Evolutionary conservation across 352 stramenopile species (phyloP).

Genomic region (Phytophthora brassicae): DNA sequence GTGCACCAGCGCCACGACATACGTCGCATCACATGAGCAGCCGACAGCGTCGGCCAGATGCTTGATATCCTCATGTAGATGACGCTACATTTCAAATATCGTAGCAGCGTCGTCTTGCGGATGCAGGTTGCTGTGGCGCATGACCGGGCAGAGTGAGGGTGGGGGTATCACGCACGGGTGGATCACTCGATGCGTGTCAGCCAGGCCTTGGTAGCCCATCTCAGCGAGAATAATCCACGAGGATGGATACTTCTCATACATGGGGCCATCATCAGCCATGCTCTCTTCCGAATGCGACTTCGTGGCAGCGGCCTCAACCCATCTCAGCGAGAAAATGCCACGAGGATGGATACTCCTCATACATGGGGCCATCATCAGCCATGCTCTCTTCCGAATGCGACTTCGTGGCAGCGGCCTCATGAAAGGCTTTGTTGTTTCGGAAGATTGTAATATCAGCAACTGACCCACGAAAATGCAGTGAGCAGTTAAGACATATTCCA

Average conservation of each 20-base stretch:
- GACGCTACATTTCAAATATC: too few species aligned
- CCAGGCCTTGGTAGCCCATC: neutral
- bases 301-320: neutral
- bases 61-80: too few species aligned
- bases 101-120: too few species aligned
- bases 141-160: too few species aligned
- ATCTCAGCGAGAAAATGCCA: too few species aligned
- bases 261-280: neutral
- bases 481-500: conserved; percentile 1
- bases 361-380: neutral
- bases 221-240: conserved; percentile 1
- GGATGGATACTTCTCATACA: neutral
- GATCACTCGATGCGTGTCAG: neutral
- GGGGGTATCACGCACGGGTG: too few species aligned
- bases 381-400: neutral
- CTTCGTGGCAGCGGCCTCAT: neutral
- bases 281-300: neutral
- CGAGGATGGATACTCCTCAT: neutral
- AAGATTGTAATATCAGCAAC: conserved; percentile 5
- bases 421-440: neutral
- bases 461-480: neutral
- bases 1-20: too few species aligned
- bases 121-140: too few species aligned
- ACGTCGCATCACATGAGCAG: too few species aligned
- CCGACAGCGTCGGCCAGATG: too few species aligned